Percentiles rank a stretch among this genome's conserved stretches.
Evolutionary conservation across 176 grass and related monocot genomes (phyloP).

Genomic region (Calamus simplicifolius): DNA sequence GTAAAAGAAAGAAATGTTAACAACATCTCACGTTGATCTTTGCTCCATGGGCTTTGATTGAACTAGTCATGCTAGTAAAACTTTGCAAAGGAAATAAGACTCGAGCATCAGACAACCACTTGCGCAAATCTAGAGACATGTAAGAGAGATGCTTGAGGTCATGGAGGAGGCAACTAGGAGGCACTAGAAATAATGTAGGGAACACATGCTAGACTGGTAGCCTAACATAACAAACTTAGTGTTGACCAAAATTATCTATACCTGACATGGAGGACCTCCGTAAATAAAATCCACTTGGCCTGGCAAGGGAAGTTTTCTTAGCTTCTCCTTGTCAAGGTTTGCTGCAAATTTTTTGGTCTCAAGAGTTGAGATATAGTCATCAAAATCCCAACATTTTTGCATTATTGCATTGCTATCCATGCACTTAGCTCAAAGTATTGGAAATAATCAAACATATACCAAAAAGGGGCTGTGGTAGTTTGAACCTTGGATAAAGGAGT

Average conservation of each 20-base stretch:
- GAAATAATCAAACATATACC: too few relatives aligned
- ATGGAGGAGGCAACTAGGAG: too few relatives aligned
- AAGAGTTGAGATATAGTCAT: slow-evolving; percentile 88
- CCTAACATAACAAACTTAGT: slow-evolving; percentile 33
- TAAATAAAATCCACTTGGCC: slow-evolving; percentile 99
- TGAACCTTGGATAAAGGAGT: too few relatives aligned
- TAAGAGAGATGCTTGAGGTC: too few relatives aligned
- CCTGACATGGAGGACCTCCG: slow-evolving; percentile 97
- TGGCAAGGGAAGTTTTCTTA: slow-evolving; percentile 82
- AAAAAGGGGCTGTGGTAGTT: too few relatives aligned
- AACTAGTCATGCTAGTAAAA: slow-evolving; percentile 98
- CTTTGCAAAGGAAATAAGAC: slow-evolving; percentile 42
- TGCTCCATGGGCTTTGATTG: slow-evolving; percentile 95
- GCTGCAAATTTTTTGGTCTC: slow-evolving; percentile 78
- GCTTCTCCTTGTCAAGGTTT: too few relatives aligned
- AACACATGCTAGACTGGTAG: too few relatives aligned
- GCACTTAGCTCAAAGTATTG: too few relatives aligned
- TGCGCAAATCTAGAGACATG: too few relatives aligned
- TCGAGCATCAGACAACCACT: too few relatives aligned
- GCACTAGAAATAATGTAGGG: too few relatives aligned
- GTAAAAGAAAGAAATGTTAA: slow-evolving; percentile 93
- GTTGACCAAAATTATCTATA: slow-evolving; percentile 5
- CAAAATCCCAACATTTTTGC: slow-evolving; percentile 87
- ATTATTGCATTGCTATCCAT: slow-evolving; percentile 63
- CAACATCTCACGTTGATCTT: slow-evolving; percentile 98